Evolutionary conservation across 441 rosid species (phyloP).

Genomic region (Corymbia calophylla): DNA sequence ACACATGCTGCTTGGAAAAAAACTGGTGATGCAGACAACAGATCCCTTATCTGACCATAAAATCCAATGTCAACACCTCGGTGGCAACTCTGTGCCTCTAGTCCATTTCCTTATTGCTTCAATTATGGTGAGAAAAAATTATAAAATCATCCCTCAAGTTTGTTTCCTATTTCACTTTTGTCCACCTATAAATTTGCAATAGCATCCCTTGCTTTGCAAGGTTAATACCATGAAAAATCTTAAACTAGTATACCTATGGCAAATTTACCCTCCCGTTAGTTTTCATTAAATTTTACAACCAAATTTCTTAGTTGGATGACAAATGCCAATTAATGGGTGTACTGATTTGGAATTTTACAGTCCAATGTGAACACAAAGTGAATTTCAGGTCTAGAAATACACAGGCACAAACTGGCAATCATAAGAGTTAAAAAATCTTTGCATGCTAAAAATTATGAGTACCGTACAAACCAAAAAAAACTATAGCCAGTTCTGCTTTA

Average conservation of each 20-base stretch:
- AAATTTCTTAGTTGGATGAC: no score
- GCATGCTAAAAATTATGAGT: neutral
- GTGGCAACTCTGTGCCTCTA: neutral
- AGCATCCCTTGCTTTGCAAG: neutral
- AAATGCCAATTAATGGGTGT: no score
- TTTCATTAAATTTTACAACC: no score
- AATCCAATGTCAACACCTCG: neutral
- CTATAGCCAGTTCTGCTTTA: neutral
- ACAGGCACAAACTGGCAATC: neutral
- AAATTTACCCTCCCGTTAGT: no score
- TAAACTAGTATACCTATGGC: no score
- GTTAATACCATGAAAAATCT: no score
- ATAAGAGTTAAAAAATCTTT: neutral
- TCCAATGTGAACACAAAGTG: neutral
- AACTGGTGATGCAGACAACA: neutral
- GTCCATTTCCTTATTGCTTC: neutral
- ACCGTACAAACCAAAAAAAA: neutral
- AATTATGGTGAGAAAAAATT: neutral
- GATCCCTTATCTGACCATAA: neutral
- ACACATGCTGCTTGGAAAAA: fast-evolving
- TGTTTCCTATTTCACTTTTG: neutral
- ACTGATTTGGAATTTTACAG: neutral
- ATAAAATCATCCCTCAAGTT: neutral
- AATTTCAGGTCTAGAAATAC: neutral
- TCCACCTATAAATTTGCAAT: neutral